Base-by-base conservation (phyloP, 2,329 filamentous ascomycete species). In the Ceratocystis lukuohia region DNA sequence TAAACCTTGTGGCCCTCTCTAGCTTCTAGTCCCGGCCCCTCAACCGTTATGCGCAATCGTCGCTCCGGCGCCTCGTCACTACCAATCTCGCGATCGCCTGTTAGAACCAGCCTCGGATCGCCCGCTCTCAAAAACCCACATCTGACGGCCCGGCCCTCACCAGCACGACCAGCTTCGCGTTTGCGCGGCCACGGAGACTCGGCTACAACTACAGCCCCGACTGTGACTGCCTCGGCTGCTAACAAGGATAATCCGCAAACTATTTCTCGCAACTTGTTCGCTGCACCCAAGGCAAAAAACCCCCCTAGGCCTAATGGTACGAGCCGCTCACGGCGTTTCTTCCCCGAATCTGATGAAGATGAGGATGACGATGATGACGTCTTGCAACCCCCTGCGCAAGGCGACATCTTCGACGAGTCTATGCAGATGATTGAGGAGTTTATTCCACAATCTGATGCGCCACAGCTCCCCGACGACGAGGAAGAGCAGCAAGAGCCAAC, bases 121-220 rank as follows among this genome's bases (percentile, higher is more conserved):
- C 87, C 87, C 0, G 84, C 87, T 30, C 80, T 84, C 69, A 80
- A 81, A 66, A 84, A 84, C 70, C 84, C 82, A 3, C 80, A 81
- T 61, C 74, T 86, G 12, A 46, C 46, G 65, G 81, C 79, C 37
- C 82, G 79, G 57, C 76, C 77, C 20, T 82, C 82, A 12, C 83
- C 80, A 17, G 37, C 53, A 25, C 46, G 46, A 4, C 46, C 46
- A 50, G 46, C 46, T 22, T 28, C 41, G 33, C 53, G 37, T 50
- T 25, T 48, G 10, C 61, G 45, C 45, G 33, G 28, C 45, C 0
- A 41, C 25, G 25, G 37, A 25, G 25, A 28, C 61, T 50, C 44
- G 6, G 25, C 45, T 5, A 50, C 46, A 20, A 50, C 20, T 10
- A 10, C 45, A 17, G 28, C 61, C 20, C 5, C 22, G 3, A 1